phyloP scores from a whole-genome alignment of 148 eudicot genomes.

The Nyssa sinensis region DNA sequence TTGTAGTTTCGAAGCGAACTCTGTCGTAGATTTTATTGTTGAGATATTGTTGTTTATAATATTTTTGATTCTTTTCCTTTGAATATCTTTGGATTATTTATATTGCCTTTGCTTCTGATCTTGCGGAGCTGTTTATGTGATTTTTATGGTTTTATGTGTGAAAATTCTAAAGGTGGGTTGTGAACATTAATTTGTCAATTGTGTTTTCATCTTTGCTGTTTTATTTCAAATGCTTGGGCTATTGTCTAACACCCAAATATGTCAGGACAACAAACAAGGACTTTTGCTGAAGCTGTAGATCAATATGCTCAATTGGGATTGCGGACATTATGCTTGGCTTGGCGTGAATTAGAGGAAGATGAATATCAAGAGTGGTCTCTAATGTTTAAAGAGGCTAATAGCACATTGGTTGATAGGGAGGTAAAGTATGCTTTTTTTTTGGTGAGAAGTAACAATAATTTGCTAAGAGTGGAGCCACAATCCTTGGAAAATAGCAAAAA shows the following conservation, averaged over 20 bases:
- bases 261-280: constrained; percentile 75
- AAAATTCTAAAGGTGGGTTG: not conserved
- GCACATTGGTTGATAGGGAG: constrained; percentile 94
- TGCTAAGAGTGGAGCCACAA: too few relatives aligned
- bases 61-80: not conserved
- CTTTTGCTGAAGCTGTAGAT: constrained; percentile 78
- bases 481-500: too few relatives aligned
- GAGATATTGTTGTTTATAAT: not conserved
- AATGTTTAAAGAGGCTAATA: constrained; percentile 89
- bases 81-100: not conserved
- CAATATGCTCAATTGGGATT: constrained; percentile 92
- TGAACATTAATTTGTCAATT: not conserved
- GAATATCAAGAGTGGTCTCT: constrained; percentile 89
- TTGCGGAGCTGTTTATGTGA: not conserved
- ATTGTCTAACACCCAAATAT: constrained; percentile 7
- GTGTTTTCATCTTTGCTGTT: not conserved
- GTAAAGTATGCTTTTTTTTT: constrained; percentile 49
- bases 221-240: not conserved
- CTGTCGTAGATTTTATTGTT: not conserved
- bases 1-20: not conserved
- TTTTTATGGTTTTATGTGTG: not conserved
- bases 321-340: constrained; percentile 91
- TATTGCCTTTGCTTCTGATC: not conserved
- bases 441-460: too few relatives aligned
- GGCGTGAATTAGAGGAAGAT: constrained; percentile 82